Percentiles rank a stretch among this genome's conserved stretches.
Conservation (phyloP, 2,329 filamentous ascomycete genomes). For the Calonectria pseudoreteaudii region DNA sequence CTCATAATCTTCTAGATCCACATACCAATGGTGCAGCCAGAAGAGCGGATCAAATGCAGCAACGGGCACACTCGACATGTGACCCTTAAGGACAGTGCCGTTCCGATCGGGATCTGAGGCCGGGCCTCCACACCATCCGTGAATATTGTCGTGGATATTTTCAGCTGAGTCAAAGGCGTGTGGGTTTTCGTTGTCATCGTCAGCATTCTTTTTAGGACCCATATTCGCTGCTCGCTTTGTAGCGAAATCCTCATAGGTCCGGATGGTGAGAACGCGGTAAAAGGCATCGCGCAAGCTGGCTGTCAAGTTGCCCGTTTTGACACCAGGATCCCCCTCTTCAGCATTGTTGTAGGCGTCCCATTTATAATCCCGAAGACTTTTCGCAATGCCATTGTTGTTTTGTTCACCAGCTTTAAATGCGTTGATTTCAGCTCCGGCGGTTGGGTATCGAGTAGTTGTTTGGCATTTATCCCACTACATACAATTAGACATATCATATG, state of each 20-base stretch:
- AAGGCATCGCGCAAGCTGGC: conserved; percentile 3
- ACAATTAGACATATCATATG: background rate
- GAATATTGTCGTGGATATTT: background rate
- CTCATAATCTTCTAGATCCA: too few species aligned
- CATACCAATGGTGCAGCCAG: conserved; percentile 30
- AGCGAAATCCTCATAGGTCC: background rate
- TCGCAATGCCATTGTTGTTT: background rate
- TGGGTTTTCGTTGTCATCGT: background rate
- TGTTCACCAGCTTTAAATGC: background rate
- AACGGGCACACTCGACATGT: conserved; percentile 20
- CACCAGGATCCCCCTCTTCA: background rate
- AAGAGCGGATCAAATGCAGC: conserved; percentile 31
- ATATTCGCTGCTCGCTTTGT: background rate
- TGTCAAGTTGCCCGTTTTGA: background rate
- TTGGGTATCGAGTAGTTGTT: background rate
- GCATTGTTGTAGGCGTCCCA: background rate
- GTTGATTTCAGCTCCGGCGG: background rate
- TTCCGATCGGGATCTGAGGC: too few species aligned
- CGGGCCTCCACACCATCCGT: background rate
- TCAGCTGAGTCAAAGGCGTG: background rate
- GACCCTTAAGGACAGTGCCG: background rate
- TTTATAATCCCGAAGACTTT: background rate
- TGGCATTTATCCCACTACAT: background rate
- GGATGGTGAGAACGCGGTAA: background rate
- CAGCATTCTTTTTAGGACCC: background rate